Percentiles rank a stretch among this genome's conserved stretches.
phyloP scores from a whole-genome alignment of 2,329 filamentous ascomycete species.

The Diaporthe sp. region DNA sequence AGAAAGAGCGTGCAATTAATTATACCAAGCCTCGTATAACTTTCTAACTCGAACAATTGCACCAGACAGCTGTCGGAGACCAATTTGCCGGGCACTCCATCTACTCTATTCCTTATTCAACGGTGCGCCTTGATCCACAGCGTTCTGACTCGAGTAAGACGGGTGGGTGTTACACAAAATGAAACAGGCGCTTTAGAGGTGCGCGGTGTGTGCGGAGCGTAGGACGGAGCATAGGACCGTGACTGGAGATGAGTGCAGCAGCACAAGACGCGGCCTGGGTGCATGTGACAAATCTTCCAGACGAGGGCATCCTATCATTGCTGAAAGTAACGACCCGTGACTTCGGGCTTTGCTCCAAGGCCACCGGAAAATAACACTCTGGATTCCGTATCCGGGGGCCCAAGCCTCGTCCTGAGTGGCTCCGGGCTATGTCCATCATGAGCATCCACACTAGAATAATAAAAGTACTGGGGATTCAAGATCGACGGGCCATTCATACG shows the following conservation, averaged over 20 bases:
- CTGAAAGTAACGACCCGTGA: background rate
- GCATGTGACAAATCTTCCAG: background rate
- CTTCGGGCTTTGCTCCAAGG: background rate
- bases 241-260: background rate
- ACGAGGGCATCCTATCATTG: background rate
- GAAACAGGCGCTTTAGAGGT: background rate
- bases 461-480: constrained; percentile 1
- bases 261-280: background rate
- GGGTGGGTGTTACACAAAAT: background rate
- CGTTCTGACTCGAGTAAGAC: background rate
- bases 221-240: background rate
- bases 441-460: background rate
- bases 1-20: background rate
- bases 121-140: too few species aligned
- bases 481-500: background rate
- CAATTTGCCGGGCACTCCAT: background rate
- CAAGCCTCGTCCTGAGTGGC: background rate
- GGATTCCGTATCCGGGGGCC: background rate
- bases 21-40: background rate
- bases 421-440: background rate
- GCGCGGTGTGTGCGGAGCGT: background rate
- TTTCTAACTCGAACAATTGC: background rate
- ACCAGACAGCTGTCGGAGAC: background rate
- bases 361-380: background rate
- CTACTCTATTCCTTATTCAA: background rate